Base-by-base conservation (phyloP, 2,329 filamentous ascomycete genomes). In the Aspergillus sp. region DNA sequence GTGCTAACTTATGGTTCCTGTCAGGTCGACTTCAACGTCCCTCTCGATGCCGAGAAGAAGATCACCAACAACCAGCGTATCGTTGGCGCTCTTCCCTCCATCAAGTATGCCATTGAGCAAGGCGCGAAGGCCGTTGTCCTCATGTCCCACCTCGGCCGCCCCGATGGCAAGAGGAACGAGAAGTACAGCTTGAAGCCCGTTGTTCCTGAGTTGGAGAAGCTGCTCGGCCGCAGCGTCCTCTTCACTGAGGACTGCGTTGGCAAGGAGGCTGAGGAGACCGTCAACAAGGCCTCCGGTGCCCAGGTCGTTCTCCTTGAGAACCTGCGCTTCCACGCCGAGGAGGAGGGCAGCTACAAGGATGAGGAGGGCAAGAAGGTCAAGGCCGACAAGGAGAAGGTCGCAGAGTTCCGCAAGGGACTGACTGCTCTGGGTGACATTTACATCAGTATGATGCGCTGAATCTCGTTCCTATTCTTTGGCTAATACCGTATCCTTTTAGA, bases 11-110 rank as follows among this genome's bases (percentile, higher is more conserved):
- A 19, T 19, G 27, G 31, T n/a, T 19, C 5, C 19, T 27, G 12
- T 26, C 62, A 95, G 90, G 91, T 98, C 70, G 93, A 98, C 82
- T 98, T 98, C 85, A 98, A 98, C 74, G 94, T 98, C 45, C 93
- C 93, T 53, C 89, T 98, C 65, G 90, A 98, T 68, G 81, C 77
- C 58, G 78, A 93, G 68, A 94, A 90, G 77, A 90, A 94, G 45
- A 82, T 98, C 71, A 97, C 93, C 71, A 98, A 98, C 82, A 89
- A 85, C 74, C 93, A 98, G 78, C 90, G 93, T 71, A 98, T 98
- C 65, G 90, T 89, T 63, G 94, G 93, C 65, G 93, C 93, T 62
- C 75, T 95, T 53, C 90, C 90, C 62, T 95, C 90, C 61, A 95
- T 96, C 79, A 94, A 94, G 77, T 85, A 95, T 71, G 90, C 90